Evolutionary conservation across 768 basidiomycete species (phyloP).

Genomic region (Suillus variegatus): DNA sequence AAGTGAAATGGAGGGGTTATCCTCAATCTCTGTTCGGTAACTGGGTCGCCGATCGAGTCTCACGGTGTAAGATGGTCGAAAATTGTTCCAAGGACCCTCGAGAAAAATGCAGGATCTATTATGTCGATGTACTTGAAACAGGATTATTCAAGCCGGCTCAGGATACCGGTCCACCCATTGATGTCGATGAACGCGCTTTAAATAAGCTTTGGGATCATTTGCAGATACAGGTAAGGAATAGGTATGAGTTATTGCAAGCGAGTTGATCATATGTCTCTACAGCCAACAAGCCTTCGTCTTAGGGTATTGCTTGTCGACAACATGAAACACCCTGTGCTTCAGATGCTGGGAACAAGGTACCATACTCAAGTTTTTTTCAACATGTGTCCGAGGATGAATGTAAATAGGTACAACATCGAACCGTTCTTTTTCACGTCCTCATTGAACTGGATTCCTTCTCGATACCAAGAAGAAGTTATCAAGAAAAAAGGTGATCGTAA

Average conservation of each 20-base stretch:
- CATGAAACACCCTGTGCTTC: constrained; percentile 46
- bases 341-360: constrained; percentile 53
- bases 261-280: neutral
- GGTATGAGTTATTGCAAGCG: neutral
- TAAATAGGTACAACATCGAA: constrained; percentile 46
- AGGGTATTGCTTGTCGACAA: constrained; percentile 43
- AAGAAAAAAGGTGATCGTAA: constrained; percentile 47
- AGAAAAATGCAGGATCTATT: constrained; percentile 20
- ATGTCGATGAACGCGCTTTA: constrained; percentile 15
- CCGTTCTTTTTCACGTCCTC: constrained; percentile 59
- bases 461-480: constrained; percentile 49
- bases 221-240: constrained; percentile 15
- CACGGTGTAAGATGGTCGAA: constrained; percentile 24
- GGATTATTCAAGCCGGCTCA: constrained; percentile 31
- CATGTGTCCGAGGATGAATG: neutral
- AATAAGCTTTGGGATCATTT: constrained; percentile 23
- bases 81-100: neutral
- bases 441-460: constrained; percentile 58
- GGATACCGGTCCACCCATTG: neutral
- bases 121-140: constrained; percentile 41
- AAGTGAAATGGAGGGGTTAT: constrained; percentile 33
- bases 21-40: constrained; percentile 49
- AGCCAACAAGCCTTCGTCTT: constrained; percentile 18
- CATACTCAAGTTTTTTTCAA: neutral
- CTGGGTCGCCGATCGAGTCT: constrained; percentile 43